Evolutionary conservation across 2,329 filamentous ascomycete genomes (phyloP), one percentile per base, ranked within the genome.

Genomic region (Ceratocystis papillata): DNA sequence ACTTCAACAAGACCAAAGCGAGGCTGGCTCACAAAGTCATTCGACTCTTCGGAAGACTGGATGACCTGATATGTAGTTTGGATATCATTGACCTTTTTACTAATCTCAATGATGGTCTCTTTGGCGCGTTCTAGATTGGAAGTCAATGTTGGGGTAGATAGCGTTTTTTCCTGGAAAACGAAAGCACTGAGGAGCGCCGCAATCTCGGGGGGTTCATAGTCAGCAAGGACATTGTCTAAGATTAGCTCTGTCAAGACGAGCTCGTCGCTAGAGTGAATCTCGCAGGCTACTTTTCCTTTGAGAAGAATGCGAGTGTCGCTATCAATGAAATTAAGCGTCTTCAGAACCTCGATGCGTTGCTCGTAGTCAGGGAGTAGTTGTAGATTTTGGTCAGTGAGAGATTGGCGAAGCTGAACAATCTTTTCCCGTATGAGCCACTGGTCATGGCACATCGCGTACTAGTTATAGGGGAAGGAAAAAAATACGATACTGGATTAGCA

Each of bases 211-310:
- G 93, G 91, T 72, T 96, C 93, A 75, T 94, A 96, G 68, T 95
- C 89, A 63, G 93, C 92, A 2, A 99, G 85, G 1, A 96, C 90
- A 72, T 99, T 99, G 76, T 99, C 94, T 20, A 99, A 85, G 61
- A 99, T 91, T 5, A 97, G 83, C 74, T 99, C 94, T 0, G 94
- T 99, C 20, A 99, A 83, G 0, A 99, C 93, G 0, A 99, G 83
- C 76, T 99, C 94, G 73, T 97, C 93, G 20, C 92, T 92, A 0
- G 93, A 96, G 76, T 97, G 94, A 68, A 99, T 93, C 76, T 99
- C 94, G 77, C 94, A 99, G 3, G 94, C 94, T 25, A 99, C 94
- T 75, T 97, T 97, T 75, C 94, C 94, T 77, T 99, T 99, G 69
- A 99, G 83, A 77, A 95, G 89, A 48, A 99, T 95, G 25, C 93